Conservation (phyloP, 768 basidiomycete genomes). For the Dacryopinax spathularia region DNA sequence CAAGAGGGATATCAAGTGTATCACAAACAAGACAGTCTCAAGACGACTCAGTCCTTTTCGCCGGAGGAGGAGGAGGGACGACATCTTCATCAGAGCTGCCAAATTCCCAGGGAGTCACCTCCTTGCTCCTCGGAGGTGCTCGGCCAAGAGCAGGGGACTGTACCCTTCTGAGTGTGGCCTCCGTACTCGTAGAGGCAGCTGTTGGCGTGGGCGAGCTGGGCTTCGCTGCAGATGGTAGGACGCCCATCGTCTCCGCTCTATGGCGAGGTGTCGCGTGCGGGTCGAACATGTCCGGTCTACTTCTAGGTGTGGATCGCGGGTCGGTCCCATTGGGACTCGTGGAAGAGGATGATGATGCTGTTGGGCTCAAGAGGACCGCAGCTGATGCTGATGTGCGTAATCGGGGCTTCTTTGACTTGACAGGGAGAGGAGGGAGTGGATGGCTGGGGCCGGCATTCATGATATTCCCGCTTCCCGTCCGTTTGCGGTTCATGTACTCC, state of each 20-base stretch:
- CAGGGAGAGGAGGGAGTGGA: not conserved
- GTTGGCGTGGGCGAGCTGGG: not conserved
- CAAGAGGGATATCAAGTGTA: not conserved
- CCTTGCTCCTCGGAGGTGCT: not conserved
- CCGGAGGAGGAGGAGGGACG: not conserved
- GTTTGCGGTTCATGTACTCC: conserved; percentile 44
- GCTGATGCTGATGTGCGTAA: not conserved
- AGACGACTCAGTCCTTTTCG: not conserved
- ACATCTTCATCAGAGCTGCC: not conserved
- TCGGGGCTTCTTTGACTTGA: not conserved
- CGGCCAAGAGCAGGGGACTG: not conserved
- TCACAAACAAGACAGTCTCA: not conserved
- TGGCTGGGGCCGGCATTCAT: not conserved
- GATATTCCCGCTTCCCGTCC: conserved; percentile 39
- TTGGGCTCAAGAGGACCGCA: not conserved
- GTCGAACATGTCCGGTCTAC: not conserved
- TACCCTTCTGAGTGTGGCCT: not conserved
- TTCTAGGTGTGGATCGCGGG: not conserved
- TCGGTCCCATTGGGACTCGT: not conserved
- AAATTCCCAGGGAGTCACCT: conserved; percentile 1
- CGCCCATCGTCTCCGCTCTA: not conserved
- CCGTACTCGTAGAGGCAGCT: not conserved
- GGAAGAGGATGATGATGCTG: not conserved
- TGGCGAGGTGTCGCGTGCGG: not conserved
- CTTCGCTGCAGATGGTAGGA: not conserved